phyloP scores from a whole-genome alignment of 2,329 filamentous ascomycete species.

The Claviceps paspali region DNA sequence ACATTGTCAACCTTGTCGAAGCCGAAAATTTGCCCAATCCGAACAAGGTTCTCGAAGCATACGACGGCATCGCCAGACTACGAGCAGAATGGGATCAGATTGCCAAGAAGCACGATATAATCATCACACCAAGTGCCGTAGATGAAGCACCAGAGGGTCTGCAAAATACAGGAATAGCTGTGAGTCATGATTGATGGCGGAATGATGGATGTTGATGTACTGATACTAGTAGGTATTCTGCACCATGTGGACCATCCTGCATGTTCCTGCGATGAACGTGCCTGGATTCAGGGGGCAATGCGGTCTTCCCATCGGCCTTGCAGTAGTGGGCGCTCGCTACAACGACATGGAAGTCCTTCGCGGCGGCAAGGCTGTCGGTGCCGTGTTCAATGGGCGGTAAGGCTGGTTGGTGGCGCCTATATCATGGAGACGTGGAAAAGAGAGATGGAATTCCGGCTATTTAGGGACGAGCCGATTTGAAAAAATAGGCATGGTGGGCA shows the following conservation, averaged over 20 bases:
- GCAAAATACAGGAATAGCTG: slow-evolving; percentile 36
- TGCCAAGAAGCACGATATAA: slow-evolving; percentile 32
- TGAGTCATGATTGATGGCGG: slow-evolving; percentile 12
- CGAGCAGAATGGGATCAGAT: slow-evolving; percentile 40
- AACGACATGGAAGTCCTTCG: slow-evolving; percentile 28
- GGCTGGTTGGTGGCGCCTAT: too few relatives aligned
- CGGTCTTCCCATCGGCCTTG: slow-evolving; percentile 44
- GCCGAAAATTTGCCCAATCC: slow-evolving; percentile 27
- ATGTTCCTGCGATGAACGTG: slow-evolving; percentile 48
- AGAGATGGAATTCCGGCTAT: too few relatives aligned
- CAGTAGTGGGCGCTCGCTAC: slow-evolving; percentile 33
- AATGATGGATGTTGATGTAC: neutral
- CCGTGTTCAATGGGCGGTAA: slow-evolving; percentile 14
- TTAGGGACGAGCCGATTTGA: too few relatives aligned
- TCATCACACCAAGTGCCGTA: slow-evolving; percentile 41
- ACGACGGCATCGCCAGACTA: slow-evolving; percentile 37
- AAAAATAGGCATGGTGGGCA: too few relatives aligned
- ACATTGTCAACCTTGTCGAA: slow-evolving; percentile 35
- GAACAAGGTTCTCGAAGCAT: slow-evolving; percentile 32
- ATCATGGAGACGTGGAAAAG: too few relatives aligned
- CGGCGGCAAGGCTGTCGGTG: slow-evolving; percentile 23
- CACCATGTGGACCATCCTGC: slow-evolving; percentile 25
- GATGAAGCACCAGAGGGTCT: slow-evolving; percentile 43
- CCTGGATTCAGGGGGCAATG: slow-evolving; percentile 41
- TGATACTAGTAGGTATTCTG: slow-evolving; percentile 7